phyloP scores from a whole-genome alignment of 805 yeast species.

The Lipomyces spencermartinsiae region DNA sequence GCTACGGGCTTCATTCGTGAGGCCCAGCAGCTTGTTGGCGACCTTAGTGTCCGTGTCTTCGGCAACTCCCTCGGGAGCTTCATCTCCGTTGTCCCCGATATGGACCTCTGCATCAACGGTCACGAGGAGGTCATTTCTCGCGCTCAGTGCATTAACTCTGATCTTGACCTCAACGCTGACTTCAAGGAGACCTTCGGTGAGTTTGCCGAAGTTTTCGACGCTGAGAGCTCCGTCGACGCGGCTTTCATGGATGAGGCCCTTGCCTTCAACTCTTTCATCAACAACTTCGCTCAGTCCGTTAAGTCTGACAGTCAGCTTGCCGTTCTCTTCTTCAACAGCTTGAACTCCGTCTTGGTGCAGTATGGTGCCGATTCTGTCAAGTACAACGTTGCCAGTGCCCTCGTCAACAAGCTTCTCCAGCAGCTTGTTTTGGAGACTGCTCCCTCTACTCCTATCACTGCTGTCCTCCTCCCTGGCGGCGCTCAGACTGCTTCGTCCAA shows the following conservation, averaged over 20 bases:
- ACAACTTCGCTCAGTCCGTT: constrained; percentile 31
- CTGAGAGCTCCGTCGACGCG: constrained; percentile 30
- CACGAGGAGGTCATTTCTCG: constrained; percentile 36
- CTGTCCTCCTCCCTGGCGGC: constrained; percentile 37
- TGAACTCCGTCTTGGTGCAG: constrained; percentile 30
- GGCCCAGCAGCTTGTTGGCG: constrained; percentile 39
- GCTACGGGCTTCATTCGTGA: constrained; percentile 36
- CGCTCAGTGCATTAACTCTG: constrained; percentile 33
- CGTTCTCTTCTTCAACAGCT: constrained; percentile 34
- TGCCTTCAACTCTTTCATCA: constrained; percentile 35
- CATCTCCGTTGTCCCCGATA: constrained; percentile 38
- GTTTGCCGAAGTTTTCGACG: constrained; percentile 29
- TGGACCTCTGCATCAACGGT: constrained; percentile 35
- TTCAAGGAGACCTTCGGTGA: constrained; percentile 33
- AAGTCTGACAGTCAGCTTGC: constrained; percentile 37
- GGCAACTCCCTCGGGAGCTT: constrained; percentile 29
- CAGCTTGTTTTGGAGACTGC: constrained; percentile 37
- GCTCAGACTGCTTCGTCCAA: constrained; percentile 27
- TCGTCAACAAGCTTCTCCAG: constrained; percentile 36
- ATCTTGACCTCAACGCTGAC: constrained; percentile 25
- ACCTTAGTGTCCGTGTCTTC: constrained; percentile 35
- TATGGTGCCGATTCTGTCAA: constrained; percentile 36
- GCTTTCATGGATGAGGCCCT: constrained; percentile 39
- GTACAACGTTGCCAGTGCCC: constrained; percentile 34
- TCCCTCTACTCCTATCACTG: constrained; percentile 35